These are phyloP conservation scores for Leccinum boreale DNA, from an alignment of 768 basidiomycete genomes.

Conservation along the genomic window DNA sequence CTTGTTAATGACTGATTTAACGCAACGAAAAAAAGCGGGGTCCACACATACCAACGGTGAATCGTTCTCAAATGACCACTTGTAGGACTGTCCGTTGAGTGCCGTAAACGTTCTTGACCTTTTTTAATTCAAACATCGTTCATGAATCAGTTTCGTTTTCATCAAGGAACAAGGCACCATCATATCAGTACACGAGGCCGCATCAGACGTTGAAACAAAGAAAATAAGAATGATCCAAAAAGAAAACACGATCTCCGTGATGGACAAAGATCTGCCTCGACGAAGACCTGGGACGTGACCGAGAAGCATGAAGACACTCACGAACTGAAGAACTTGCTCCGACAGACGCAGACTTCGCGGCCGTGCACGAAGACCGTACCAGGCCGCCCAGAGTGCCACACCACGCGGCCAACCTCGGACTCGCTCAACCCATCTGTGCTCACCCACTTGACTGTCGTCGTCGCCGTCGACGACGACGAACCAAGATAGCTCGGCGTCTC, in stretches of 20 bases:
- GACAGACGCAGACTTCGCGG: conserved; percentile 23
- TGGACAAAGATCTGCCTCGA: not conserved
- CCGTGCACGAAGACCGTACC: conserved; percentile 26
- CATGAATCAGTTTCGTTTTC: not conserved
- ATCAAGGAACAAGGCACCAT: not conserved
- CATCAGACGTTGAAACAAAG: not conserved
- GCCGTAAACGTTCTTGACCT: conserved; percentile 34
- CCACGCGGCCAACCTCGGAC: conserved; percentile 26
- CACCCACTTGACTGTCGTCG: conserved; percentile 26
- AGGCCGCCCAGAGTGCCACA: conserved; percentile 31
- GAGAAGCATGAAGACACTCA: conserved; percentile 18
- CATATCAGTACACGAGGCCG: not conserved
- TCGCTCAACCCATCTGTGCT: conserved; percentile 23
- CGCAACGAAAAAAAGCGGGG: not conserved
- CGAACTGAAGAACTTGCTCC: conserved; percentile 31
- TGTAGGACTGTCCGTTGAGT: conserved; percentile 33
- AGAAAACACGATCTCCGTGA: not conserved
- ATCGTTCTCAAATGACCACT: conserved; percentile 34
- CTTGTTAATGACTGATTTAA: conserved; percentile 1
- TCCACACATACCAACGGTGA: conserved; percentile 25
- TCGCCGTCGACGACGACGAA: conserved; percentile 7
- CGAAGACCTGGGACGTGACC: not conserved
- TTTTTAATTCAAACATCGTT: not conserved
- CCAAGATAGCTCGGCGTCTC: conserved; percentile 22
- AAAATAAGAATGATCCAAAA: conserved; percentile 6